These are phyloP conservation scores for Hemileccinum rubropunctum DNA, from an alignment of 768 basidiomycete genomes.

Conservation along the genomic window DNA sequence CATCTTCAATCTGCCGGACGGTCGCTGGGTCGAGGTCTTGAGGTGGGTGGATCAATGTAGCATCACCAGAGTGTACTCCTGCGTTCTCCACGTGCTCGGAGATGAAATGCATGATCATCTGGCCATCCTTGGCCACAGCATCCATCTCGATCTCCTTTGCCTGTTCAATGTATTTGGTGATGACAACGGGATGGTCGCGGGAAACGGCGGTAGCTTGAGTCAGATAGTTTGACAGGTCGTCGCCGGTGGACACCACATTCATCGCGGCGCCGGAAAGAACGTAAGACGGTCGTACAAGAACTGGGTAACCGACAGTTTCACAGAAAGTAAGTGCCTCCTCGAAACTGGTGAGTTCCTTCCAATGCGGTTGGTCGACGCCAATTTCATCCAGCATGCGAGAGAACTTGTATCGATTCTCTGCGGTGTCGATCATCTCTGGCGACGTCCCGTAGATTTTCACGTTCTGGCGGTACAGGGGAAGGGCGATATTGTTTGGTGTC, in stretches of 20 bases:
- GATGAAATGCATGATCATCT: slow-evolving; percentile 99
- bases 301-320: slow-evolving; percentile 89
- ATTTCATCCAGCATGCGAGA: slow-evolving; percentile 96
- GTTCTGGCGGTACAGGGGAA: slow-evolving; percentile 93
- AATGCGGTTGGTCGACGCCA: slow-evolving; percentile 95
- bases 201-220: slow-evolving; percentile 96
- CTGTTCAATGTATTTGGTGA: slow-evolving; percentile 98
- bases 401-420: slow-evolving; percentile 99
- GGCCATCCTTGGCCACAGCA: slow-evolving; percentile 93
- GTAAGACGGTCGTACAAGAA: slow-evolving; percentile 95
- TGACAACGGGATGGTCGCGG: slow-evolving; percentile 94
- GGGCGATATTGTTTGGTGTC: slow-evolving; percentile 97
- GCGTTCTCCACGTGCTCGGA: slow-evolving; percentile 99
- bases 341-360: slow-evolving; percentile 95
- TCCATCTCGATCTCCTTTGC: slow-evolving; percentile 99
- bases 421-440: slow-evolving; percentile 99
- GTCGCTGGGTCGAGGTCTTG: slow-evolving; percentile 98
- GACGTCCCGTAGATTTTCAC: slow-evolving; percentile 99
- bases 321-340: slow-evolving; percentile 89
- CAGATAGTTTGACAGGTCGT: slow-evolving; percentile 90
- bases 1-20: slow-evolving; percentile 93
- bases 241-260: slow-evolving; percentile 95
- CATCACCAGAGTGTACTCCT: slow-evolving; percentile 98
- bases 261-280: slow-evolving; percentile 99
- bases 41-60: slow-evolving; percentile 95